These are phyloP conservation scores for Fusarium sulawesiense DNA, from an alignment of 2,329 filamentous ascomycete genomes.

Conservation along the genomic window DNA sequence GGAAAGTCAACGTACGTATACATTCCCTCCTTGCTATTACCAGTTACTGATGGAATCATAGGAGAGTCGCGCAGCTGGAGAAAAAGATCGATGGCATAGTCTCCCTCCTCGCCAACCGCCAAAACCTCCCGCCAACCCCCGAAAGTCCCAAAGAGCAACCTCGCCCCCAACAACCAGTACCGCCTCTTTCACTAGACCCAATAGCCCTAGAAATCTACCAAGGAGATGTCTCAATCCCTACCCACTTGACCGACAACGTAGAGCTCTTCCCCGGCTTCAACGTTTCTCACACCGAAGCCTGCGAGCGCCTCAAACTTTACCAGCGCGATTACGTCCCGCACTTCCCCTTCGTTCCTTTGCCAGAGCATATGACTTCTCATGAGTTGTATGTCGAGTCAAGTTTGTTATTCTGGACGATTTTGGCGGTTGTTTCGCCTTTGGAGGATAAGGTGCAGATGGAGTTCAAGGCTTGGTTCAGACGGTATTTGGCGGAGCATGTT, in stretches of 20 bases:
- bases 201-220: not conserved
- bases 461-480: slow-evolving; percentile 52
- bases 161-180: not conserved
- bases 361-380: slow-evolving; percentile 37
- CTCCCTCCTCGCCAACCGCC: slow-evolving; percentile 50
- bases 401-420: slow-evolving; percentile 54
- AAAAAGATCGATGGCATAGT: slow-evolving; percentile 56
- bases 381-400: slow-evolving; percentile 49
- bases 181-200: not conserved
- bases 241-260: slow-evolving; percentile 10
- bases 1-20: slow-evolving; percentile 51
- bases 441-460: slow-evolving; percentile 47
- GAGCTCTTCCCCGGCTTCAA: slow-evolving; percentile 53
- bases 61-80: slow-evolving; percentile 53
- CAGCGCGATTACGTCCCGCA: slow-evolving; percentile 48
- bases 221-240: not conserved
- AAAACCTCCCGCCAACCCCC: slow-evolving; percentile 41
- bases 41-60: slow-evolving; percentile 14
- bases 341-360: slow-evolving; percentile 55
- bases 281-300: slow-evolving; percentile 50
- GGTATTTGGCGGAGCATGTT: slow-evolving; percentile 52
- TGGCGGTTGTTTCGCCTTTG: slow-evolving; percentile 51
- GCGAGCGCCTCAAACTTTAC: slow-evolving; percentile 50
- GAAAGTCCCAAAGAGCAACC: slow-evolving; percentile 36
- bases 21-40: too few species aligned